Conservation (phyloP, 1,284 basidiomycete species). For the Schizopora paradoxa region DNA sequence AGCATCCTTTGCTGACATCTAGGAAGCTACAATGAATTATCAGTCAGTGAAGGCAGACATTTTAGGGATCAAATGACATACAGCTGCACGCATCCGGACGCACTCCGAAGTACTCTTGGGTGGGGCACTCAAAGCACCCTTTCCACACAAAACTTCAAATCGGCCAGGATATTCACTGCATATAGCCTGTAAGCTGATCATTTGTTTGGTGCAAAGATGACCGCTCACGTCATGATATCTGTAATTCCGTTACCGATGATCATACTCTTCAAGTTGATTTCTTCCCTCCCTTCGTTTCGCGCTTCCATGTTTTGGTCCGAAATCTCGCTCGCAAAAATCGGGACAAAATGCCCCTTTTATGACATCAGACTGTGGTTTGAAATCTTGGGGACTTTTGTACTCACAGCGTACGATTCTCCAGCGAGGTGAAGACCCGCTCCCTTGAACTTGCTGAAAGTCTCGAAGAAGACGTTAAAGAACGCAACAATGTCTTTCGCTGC, state of each 20-base stretch:
- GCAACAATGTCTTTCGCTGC: constrained; percentile 65
- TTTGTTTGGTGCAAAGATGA: too few relatives aligned
- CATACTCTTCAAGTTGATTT: constrained; percentile 76
- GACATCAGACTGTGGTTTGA: not conserved
- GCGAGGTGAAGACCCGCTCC: constrained; percentile 69
- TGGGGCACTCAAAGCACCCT: too few relatives aligned
- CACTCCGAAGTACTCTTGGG: too few relatives aligned
- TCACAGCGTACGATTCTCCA: constrained; percentile 64
- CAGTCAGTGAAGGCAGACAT: too few relatives aligned
- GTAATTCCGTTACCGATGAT: constrained; percentile 82
- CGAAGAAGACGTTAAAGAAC: constrained; percentile 69
- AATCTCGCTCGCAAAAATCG: constrained; percentile 75
- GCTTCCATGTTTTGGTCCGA: constrained; percentile 72
- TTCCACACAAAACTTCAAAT: too few relatives aligned
- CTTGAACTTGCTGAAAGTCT: constrained; percentile 63
- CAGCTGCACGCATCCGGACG: too few relatives aligned
- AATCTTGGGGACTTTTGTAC: constrained; percentile 18
- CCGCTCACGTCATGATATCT: too few relatives aligned
- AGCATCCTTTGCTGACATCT: constrained; percentile 47
- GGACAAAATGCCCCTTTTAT: constrained; percentile 72
- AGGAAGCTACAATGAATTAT: too few relatives aligned
- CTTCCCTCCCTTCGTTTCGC: constrained; percentile 50
- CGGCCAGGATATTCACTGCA: too few relatives aligned
- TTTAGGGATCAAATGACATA: too few relatives aligned
- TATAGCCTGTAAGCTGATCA: too few relatives aligned